Evolutionary conservation across 768 basidiomycete genomes (phyloP).

Genomic region (Suillus subaureus): DNA sequence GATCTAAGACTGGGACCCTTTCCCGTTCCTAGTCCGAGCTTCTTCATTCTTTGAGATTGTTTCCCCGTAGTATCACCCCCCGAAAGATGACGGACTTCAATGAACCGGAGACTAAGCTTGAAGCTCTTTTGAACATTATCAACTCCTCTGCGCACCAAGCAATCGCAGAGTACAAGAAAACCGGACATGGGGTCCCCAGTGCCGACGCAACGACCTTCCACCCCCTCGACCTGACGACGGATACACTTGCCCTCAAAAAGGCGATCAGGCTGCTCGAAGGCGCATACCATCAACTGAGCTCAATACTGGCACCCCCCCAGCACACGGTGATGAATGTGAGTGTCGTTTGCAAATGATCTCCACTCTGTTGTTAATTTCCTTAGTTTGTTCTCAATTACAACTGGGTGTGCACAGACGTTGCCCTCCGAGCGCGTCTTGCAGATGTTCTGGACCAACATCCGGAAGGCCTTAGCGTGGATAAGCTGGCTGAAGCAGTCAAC

Average conservation of each 20-base stretch:
- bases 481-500: constrained; percentile 26
- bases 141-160: constrained; percentile 9
- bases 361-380: neutral
- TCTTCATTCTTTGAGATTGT: neutral
- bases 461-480: constrained; percentile 28
- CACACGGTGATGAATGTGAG: constrained; percentile 30
- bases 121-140: neutral
- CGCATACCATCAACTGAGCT: constrained; percentile 29
- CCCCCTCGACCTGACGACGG: constrained; percentile 22
- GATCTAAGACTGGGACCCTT: too few relatives aligned
- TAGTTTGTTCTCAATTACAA: constrained; percentile 25
- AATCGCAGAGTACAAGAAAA: constrained; percentile 29
- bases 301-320: constrained; percentile 29
- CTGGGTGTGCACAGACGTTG: constrained; percentile 29
- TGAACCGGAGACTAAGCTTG: neutral
- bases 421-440: constrained; percentile 26
- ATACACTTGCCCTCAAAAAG: neutral
- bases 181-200: constrained; percentile 24
- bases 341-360: neutral
- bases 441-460: constrained; percentile 29
- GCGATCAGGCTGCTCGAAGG: constrained; percentile 27
- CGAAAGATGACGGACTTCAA: neutral
- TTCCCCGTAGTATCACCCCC: neutral
- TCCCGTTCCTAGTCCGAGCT: too few relatives aligned
- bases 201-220: constrained; percentile 24